Percentiles rank a stretch among this genome's conserved stretches.
Conservation (phyloP, 345 rosid species). For the Passiflora organensis region DNA sequence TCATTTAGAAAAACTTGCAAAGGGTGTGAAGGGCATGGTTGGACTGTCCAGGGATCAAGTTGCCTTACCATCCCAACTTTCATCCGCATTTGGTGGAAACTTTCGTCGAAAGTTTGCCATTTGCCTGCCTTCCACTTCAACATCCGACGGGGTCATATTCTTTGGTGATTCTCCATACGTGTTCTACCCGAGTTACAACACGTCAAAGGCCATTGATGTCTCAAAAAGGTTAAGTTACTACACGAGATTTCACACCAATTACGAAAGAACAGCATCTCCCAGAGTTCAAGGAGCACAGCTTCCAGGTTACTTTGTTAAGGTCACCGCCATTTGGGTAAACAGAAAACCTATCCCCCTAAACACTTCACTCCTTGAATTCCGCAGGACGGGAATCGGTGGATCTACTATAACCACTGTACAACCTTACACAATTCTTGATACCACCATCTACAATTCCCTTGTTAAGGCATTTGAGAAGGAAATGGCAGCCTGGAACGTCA, state of each 20-base stretch:
- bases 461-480: constrained; percentile 15
- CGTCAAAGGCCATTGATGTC: constrained; percentile 9
- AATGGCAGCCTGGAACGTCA: constrained; percentile 5
- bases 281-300: neutral
- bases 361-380: constrained; percentile 16
- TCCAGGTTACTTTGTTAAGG: constrained; percentile 17
- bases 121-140: constrained; percentile 16
- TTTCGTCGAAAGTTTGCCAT: constrained; percentile 13
- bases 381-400: constrained; percentile 9
- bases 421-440: constrained; percentile 16
- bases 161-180: constrained; percentile 16
- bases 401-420: constrained; percentile 9
- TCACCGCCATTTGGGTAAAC: constrained; percentile 15
- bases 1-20: neutral
- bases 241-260: constrained; percentile 10
- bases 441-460: constrained; percentile 13
- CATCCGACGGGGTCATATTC: constrained; percentile 13
- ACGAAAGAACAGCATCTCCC: neutral
- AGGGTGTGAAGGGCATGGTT: constrained; percentile 6
- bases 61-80: constrained; percentile 10
- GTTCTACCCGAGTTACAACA: constrained; percentile 8
- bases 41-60: constrained; percentile 3
- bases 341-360: constrained; percentile 10
- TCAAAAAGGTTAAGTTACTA: constrained; percentile 2
- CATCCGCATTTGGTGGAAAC: constrained; percentile 13